Conservation (phyloP, 176 grass and related monocot species). For the Hyparrhenia diplandra region DNA sequence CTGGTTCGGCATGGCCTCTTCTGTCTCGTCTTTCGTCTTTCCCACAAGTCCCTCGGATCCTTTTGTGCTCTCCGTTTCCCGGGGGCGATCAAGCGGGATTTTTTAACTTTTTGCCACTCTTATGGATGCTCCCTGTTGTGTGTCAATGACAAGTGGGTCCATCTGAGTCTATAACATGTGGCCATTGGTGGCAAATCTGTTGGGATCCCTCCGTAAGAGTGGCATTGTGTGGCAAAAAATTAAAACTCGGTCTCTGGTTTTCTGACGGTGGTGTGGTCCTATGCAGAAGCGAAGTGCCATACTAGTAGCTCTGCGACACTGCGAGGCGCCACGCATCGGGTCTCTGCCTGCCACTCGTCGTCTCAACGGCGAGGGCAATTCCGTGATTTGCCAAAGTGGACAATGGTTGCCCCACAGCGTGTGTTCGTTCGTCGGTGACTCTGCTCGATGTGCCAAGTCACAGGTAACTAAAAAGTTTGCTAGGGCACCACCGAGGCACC, state of each 20-base stretch:
- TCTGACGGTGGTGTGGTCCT: not conserved
- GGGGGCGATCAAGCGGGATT: not conserved
- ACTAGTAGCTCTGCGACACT: no score
- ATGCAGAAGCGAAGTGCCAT: no score
- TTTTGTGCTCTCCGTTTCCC: not conserved
- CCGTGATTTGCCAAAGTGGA: not conserved
- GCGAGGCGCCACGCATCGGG: not conserved
- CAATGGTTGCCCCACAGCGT: not conserved
- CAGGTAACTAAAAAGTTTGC: no score
- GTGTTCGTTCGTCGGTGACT: not conserved
- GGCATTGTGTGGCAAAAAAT: no score
- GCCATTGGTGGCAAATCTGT: no score
- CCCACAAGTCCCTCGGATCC: not conserved
- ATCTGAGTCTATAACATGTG: no score
- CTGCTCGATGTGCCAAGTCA: no score
- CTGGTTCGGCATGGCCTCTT: not conserved
- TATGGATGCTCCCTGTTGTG: no score
- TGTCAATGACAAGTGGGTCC: no score
- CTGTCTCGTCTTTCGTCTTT: not conserved
- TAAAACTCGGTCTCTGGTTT: not conserved
- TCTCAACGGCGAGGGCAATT: not conserved
- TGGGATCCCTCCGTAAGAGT: no score
- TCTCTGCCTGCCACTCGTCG: not conserved
- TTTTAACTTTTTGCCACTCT: no score
- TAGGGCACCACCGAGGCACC: no score